Base-by-base conservation (phyloP, 73 alveolate genomes). In the Paramecium tetraurelia region DNA sequence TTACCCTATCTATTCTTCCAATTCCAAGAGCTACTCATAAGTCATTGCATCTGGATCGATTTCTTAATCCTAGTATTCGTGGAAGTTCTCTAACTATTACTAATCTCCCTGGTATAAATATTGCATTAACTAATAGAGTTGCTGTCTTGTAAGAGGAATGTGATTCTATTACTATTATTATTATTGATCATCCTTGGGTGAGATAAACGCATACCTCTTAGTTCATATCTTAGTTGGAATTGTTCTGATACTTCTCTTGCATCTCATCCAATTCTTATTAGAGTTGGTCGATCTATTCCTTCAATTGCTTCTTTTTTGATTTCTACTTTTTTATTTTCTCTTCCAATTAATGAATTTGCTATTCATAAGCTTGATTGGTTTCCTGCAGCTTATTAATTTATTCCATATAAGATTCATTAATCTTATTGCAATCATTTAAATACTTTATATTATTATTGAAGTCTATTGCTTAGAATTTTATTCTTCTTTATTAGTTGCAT, bases 41-140 rank as follows among this genome's bases (percentile, higher is more conserved):
- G 90, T 80, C 90, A 80, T 80, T 0, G 72, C 90, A 24, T 80
- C 90, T 11, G 90, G 70, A 80, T 80, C 90, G 6, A 80, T 80
- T 40, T 80, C 90, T 80, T 80, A 48, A 41, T 80, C 90, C 24
- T 80, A 46, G 75, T 80, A 80, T 43, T 80, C 90, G 3, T 80
- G 72, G 6, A 36, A 72, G 46, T 72, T 31, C 9, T 40, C 86
- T 14, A 35, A 12, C 18, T 43, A 80, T 80, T 44, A 46, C 29
- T 80, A 24, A 43, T 80, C 90, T 43, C 76, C 57, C 43, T 80
- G 38, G 57, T 80, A 80, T 22, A 80, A 48, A 44, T 80, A 80
- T 46, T 80, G 72, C 90, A 80, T 80, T 43, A 80, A 80, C 29
- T 80, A 80, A 27, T 80, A 80, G 4, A 80, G 24, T 80, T 80